Evolutionary conservation across 2,329 filamentous ascomycete genomes (phyloP).

Genomic region (Aspergillus thermomutatus): DNA sequence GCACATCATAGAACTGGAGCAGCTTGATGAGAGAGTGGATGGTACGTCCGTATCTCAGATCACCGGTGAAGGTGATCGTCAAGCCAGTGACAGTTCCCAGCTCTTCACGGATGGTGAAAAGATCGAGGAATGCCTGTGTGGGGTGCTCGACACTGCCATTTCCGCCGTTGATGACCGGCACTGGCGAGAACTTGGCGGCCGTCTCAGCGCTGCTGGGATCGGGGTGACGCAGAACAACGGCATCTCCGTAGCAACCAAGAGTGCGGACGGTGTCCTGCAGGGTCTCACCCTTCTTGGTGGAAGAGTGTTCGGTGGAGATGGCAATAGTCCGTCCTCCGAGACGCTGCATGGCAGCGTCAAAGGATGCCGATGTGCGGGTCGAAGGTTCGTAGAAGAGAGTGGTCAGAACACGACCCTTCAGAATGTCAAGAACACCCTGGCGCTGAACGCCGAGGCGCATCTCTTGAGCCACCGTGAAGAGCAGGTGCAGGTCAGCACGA

Average conservation of each 20-base stretch:
- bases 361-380: conserved; percentile 90
- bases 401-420: conserved; percentile 81
- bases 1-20: conserved; percentile 91
- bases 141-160: conserved; percentile 96
- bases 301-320: conserved; percentile 79
- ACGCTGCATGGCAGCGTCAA: conserved; percentile 97
- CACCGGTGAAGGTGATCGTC: conserved; percentile 93
- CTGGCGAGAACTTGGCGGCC: conserved; percentile 80
- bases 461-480: conserved; percentile 96
- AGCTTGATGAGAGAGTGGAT: conserved; percentile 95
- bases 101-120: conserved; percentile 98
- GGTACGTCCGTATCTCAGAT: conserved; percentile 87
- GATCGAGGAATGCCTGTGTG: conserved; percentile 93
- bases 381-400: conserved; percentile 98
- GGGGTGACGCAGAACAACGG: conserved; percentile 92
- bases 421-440: conserved; percentile 80
- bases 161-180: conserved; percentile 94
- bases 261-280: conserved; percentile 93
- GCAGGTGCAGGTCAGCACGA: conserved; percentile 80
- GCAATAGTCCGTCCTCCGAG: conserved; percentile 83
- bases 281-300: conserved; percentile 89
- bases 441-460: conserved; percentile 95
- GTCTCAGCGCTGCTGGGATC: conserved; percentile 74
- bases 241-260: conserved; percentile 89
- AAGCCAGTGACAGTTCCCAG: conserved; percentile 91